These are phyloP conservation scores for Antarctomyces pellizariae DNA, from an alignment of 495 filamentous ascomycete genomes.

Conservation along the genomic window DNA sequence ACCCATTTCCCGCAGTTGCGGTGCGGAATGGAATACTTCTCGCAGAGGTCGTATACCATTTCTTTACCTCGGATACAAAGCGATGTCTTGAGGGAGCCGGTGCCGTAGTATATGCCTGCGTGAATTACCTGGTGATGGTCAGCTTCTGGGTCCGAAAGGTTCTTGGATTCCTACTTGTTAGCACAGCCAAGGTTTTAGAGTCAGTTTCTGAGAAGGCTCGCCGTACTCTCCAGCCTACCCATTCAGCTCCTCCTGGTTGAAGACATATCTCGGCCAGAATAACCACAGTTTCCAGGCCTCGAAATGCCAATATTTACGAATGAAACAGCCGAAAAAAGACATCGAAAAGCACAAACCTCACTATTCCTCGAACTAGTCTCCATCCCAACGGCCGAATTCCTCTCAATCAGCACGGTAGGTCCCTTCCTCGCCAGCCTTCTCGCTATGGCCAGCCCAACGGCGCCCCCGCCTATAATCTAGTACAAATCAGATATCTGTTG, in stretches of 20 bases:
- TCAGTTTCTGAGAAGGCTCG: too few relatives aligned
- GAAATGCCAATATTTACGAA: too few relatives aligned
- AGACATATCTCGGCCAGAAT: too few relatives aligned
- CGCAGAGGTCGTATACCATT: constrained; percentile 62
- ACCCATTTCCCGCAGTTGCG: constrained; percentile 79
- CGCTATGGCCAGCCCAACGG: constrained; percentile 78
- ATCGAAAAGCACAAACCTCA: constrained; percentile 41
- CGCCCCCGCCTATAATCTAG: constrained; percentile 73
- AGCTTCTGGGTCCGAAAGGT: background rate
- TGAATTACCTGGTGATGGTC: constrained; percentile 51
- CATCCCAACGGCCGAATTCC: constrained; percentile 52
- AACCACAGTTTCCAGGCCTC: too few relatives aligned
- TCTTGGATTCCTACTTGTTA: too few relatives aligned
- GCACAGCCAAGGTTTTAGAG: too few relatives aligned
- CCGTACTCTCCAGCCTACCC: too few relatives aligned
- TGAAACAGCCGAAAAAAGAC: too few relatives aligned
- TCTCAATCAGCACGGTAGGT: constrained; percentile 62
- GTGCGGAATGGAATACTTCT: constrained; percentile 38
- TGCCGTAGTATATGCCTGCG: constrained; percentile 81
- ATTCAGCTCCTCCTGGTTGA: too few relatives aligned
- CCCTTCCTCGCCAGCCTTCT: constrained; percentile 40
- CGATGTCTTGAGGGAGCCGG: constrained; percentile 48
- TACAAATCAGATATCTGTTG: background rate
- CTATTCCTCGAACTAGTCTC: constrained; percentile 89
- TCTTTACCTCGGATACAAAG: constrained; percentile 60